Base-by-base conservation (phyloP, 345 rosid genomes). In the Salix arbutifolia region DNA sequence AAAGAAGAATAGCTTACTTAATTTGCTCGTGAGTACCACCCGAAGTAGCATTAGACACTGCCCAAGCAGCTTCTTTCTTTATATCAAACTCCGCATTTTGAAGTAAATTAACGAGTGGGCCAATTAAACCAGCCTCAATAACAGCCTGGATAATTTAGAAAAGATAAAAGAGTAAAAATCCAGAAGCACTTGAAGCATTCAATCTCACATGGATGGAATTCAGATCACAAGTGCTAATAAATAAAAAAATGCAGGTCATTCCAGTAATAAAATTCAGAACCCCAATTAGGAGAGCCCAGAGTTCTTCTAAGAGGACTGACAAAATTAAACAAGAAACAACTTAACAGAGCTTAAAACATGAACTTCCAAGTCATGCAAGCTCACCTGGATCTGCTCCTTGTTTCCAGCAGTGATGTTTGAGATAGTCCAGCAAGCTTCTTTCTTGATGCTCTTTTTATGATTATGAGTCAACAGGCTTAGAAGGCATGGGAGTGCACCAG, bases 41-140 rank as follows among this genome's bases (percentile, higher is more conserved):
- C 38, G 80, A 72, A 42, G 83, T 76, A 64, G 83, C 80, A 76
- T 81, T 81, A 31, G 83, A 81, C 61, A 76, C 68, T 6, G 83
- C 83, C 83, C 83, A 81, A 67, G 83, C 83, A 68, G 80, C 83
- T 73, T 81, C 83, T 50, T 81, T 81, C 73, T 81, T 81, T 31
- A 81, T 76, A 19, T 81, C 83, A 68, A 81, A 81, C 78, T 81
- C 80, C 9, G 80, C 83, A 76, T 48, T 62, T 76, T 76, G 74
- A 72, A 81, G 80, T 77, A 81, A 69, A 25, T 76, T 70, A 40
- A 76, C 13, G 3, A 81, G 73, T 1, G 83, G 83, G 11, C 38
- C 71, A 12, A 81, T 48, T 28, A 81, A 67, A 61, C 74, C 77
- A 48, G 74, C 74, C 35, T 76, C 80, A 60, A 81, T 72, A 6